Percentiles rank a stretch among this genome's conserved stretches.
Evolutionary conservation across 129 eudicot species (phyloP).

Genomic region (Pittosporum tobira): DNA sequence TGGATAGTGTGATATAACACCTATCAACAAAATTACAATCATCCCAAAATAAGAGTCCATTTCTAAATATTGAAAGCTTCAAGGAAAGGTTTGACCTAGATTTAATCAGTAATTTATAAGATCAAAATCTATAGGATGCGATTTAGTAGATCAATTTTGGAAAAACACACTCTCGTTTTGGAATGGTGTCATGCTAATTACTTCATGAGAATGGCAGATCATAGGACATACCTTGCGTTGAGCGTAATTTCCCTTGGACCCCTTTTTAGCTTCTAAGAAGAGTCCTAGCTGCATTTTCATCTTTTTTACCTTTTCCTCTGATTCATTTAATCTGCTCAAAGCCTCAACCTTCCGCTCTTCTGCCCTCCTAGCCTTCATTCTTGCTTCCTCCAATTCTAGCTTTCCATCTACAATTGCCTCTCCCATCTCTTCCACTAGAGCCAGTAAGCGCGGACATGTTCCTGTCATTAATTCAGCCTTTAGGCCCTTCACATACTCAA

Average conservation of each 20-base stretch:
- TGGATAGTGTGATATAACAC: not conserved
- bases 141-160: no score
- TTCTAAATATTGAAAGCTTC: not conserved
- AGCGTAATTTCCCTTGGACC: conserved; percentile 16
- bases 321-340: conserved; percentile 41
- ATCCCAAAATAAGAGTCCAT: not conserved
- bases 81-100: not conserved
- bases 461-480: conserved; percentile 51
- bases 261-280: conserved; percentile 23
- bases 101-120: not conserved
- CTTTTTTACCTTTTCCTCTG: conserved; percentile 40
- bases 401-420: conserved; percentile 33
- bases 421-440: conserved; percentile 53
- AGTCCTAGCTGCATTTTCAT: conserved; percentile 25
- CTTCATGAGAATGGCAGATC: not conserved
- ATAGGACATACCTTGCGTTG: conserved; percentile 41
- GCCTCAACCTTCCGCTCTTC: conserved; percentile 48
- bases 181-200: not conserved
- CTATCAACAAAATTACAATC: not conserved
- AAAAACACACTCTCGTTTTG: not conserved
- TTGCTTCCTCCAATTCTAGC: conserved; percentile 54
- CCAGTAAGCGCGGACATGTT: conserved; percentile 36
- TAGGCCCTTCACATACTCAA: conserved; percentile 38
- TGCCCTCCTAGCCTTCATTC: conserved; percentile 30
- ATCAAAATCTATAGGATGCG: no score